Base-by-base conservation (phyloP, 2,329 filamentous ascomycete species). In the Didymosphaeria variabile region DNA sequence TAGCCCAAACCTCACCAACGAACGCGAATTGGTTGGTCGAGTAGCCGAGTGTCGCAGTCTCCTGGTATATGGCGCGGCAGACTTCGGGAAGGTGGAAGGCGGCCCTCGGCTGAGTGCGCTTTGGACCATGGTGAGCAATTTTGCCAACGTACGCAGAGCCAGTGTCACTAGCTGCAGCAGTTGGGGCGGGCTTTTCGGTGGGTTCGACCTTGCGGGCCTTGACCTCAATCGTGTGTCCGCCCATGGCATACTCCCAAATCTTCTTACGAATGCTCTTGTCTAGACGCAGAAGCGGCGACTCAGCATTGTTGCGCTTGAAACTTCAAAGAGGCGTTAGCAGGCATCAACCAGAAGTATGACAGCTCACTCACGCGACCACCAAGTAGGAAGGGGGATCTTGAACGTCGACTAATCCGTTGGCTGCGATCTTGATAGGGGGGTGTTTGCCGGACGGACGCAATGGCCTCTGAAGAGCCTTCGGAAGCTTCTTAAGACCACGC, bases 211-310 rank as follows among this genome's bases (percentile, higher is more conserved):
- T 44, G 13, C 50, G 40, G 4, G 29, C 40, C 38, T 34, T 44
- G 34, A 55, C 58, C 50, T 64, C 53, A 21, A 64, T 50, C 19
- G 36, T 40, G 5, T 58, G 23, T 2, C 59, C 59, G 5, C 64
- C 60, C 23, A 68, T 57, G 13, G 64, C 62, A 23, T 62, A 57
- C 10, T 46, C 49, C 59, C 61, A 68, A 31, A 68, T 66, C 50
- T 42, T 49, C 40, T 61, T 64, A 5, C 66, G 58, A 3, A 67
- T 19, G 19, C 57, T 52, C n/a, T 42, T 49, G 13, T 65, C 57
- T 34, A 67, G 49, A 21, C 55, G 55, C 5, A 68, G 60, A 2
- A 68, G 55, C 13, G 66, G 62, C 1, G 66, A 65, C 29, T 61
- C 51, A 23, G 21, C 21, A 12, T 38, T 9, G 34, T 61, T 61